Evolutionary conservation across 805 yeast species (phyloP).

Genomic region (Naumovozyma baii): DNA sequence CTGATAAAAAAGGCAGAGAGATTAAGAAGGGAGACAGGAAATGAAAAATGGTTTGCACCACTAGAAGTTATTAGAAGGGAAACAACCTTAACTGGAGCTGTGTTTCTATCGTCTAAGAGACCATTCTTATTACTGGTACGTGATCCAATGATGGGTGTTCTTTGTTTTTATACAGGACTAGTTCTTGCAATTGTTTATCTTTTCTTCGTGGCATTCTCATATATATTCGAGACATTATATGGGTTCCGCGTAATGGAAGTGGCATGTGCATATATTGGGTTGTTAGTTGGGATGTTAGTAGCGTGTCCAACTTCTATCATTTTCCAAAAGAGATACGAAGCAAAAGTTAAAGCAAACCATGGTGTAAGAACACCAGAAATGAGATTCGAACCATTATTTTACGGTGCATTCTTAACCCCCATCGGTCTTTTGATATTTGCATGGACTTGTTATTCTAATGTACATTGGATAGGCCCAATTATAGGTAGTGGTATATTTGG

Average conservation of each 20-base stretch:
- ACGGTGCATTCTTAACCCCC: slow-evolving; percentile 59
- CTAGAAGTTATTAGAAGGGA: slow-evolving; percentile 33
- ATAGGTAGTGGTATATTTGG: slow-evolving; percentile 71
- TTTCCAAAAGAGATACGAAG: slow-evolving; percentile 37
- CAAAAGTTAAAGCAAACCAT: slow-evolving; percentile 36
- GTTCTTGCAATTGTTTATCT: slow-evolving; percentile 51
- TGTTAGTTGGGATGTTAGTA: slow-evolving; percentile 41
- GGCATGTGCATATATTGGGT: slow-evolving; percentile 56
- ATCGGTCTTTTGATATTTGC: slow-evolving; percentile 65
- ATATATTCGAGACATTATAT: slow-evolving; percentile 45
- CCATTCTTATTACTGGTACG: slow-evolving; percentile 40
- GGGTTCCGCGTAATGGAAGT: slow-evolving; percentile 43
- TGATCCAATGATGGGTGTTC: slow-evolving; percentile 47
- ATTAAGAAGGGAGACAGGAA: slow-evolving; percentile 44
- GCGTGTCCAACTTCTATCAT: slow-evolving; percentile 37
- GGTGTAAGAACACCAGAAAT: slow-evolving; percentile 50
- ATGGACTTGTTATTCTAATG: slow-evolving; percentile 51
- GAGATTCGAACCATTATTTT: slow-evolving; percentile 48
- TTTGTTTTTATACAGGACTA: slow-evolving; percentile 49
- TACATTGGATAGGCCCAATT: slow-evolving; percentile 68
- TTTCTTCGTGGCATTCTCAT: slow-evolving; percentile 58
- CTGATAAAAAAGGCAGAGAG: slow-evolving; percentile 43
- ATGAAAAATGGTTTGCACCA: slow-evolving; percentile 37
- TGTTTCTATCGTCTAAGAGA: slow-evolving; percentile 39
- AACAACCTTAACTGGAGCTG: slow-evolving; percentile 35